Conservation (phyloP, 805 yeast genomes). For the Jamesozyma spencerorum region DNA sequence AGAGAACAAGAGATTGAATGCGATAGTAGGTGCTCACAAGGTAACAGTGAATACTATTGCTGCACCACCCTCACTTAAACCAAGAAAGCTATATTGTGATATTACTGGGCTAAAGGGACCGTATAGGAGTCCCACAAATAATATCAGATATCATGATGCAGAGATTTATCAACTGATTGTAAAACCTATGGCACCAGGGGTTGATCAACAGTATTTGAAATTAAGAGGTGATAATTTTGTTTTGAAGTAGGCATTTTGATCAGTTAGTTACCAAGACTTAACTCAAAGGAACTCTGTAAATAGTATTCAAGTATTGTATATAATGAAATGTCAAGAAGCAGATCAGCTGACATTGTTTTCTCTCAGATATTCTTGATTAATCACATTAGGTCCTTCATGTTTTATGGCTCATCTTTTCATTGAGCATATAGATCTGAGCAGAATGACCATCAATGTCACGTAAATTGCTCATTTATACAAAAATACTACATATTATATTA, state of each 20-base stretch:
- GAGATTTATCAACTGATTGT: constrained; percentile 72
- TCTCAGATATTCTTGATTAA: no score
- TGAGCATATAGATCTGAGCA: no score
- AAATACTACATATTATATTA: no score
- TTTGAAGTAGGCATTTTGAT: constrained; percentile 38
- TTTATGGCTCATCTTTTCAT: no score
- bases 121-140: constrained; percentile 67
- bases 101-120: constrained; percentile 78
- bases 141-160: constrained; percentile 68
- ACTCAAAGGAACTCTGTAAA: no score
- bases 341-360: no score
- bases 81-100: constrained; percentile 81
- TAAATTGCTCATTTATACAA: no score
- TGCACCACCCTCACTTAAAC: constrained; percentile 83
- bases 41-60: constrained; percentile 63
- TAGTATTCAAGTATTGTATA: no score
- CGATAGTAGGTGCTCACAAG: constrained; percentile 7
- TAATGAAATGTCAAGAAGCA: no score
- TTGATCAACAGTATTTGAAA: constrained; percentile 85
- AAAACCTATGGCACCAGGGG: constrained; percentile 75
- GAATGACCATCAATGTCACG: no score
- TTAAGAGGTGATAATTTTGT: constrained; percentile 84
- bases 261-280: no score
- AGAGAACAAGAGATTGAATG: constrained; percentile 58
- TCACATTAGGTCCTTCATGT: no score